Conservation (phyloP, 2,329 filamentous ascomycete genomes). For the Gliomastix tumulicola region DNA sequence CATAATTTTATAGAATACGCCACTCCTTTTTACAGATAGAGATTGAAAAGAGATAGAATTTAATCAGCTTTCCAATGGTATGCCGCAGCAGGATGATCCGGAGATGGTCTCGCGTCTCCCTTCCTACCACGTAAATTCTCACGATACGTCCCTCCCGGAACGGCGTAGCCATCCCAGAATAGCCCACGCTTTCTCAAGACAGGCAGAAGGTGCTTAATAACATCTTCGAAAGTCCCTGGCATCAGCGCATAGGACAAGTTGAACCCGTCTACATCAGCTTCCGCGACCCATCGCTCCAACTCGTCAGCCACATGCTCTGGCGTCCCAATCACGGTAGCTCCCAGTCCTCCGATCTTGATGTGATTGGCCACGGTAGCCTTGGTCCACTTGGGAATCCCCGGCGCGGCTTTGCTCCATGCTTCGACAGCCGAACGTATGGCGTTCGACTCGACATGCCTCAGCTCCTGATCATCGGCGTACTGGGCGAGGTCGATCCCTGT, state of each 20-base stretch:
- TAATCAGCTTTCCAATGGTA: neutral
- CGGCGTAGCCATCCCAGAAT: constrained; percentile 1
- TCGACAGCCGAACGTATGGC: constrained; percentile 22
- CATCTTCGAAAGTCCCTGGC: constrained; percentile 11
- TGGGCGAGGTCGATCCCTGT: constrained; percentile 33
- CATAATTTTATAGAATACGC: no score
- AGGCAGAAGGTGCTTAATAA: constrained; percentile 10
- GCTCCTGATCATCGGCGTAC: constrained; percentile 34
- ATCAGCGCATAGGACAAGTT: constrained; percentile 11
- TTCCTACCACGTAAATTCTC: neutral
- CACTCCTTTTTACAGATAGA: no score
- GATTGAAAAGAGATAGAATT: no score
- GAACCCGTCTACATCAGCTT: constrained; percentile 57
- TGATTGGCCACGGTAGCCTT: constrained; percentile 49
- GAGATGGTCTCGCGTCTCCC: neutral
- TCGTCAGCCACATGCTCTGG: constrained; percentile 9
- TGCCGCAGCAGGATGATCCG: neutral
- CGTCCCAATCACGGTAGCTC: constrained; percentile 7
- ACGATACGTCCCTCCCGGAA: constrained; percentile 10
- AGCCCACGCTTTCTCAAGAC: constrained; percentile 4
- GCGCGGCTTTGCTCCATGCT: constrained; percentile 7
- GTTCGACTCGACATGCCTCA: constrained; percentile 29
- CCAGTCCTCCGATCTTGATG: constrained; percentile 35
- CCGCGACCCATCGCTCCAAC: constrained; percentile 18
- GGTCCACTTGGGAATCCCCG: constrained; percentile 37